Evolutionary conservation across 1,284 basidiomycete species (phyloP).

Genomic region (Paramarasmius palmivorus): DNA sequence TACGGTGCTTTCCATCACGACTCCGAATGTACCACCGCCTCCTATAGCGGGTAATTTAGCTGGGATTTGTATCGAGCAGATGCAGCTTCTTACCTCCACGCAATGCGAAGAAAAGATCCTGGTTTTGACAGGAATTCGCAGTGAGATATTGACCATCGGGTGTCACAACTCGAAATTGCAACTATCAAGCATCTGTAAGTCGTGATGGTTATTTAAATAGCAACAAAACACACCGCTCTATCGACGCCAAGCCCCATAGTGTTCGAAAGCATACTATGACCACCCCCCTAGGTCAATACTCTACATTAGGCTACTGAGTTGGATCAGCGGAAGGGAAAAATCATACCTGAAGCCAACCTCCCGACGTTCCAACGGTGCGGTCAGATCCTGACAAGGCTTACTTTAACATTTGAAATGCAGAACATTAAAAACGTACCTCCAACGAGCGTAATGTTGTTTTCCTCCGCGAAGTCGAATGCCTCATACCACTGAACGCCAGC

Average conservation of each 20-base stretch:
- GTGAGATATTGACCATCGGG: constrained; percentile 32
- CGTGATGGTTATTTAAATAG: neutral
- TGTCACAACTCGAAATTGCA: constrained; percentile 38
- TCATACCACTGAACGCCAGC: constrained; percentile 19
- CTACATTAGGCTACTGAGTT: constrained; percentile 13
- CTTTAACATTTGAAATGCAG: no score
- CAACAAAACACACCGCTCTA: constrained; percentile 30
- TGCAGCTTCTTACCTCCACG: constrained; percentile 29
- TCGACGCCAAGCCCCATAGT: constrained; percentile 38
- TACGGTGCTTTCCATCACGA: constrained; percentile 35
- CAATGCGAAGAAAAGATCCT: constrained; percentile 39
- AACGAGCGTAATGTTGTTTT: no score
- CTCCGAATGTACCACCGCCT: constrained; percentile 38
- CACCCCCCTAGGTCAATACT: constrained; percentile 35
- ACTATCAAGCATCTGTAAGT: constrained; percentile 16
- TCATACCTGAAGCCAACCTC: constrained; percentile 25
- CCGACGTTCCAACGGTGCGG: neutral
- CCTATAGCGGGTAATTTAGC: constrained; percentile 20
- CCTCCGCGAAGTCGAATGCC: no score
- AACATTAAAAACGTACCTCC: no score
- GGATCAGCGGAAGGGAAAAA: constrained; percentile 29
- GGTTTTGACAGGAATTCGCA: constrained; percentile 34
- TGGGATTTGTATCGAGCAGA: neutral
- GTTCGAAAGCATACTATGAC: constrained; percentile 40
- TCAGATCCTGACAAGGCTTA: no score